Evolutionary conservation across 306 rosid species (phyloP).

Genomic region (Gleditsia sinensis): DNA sequence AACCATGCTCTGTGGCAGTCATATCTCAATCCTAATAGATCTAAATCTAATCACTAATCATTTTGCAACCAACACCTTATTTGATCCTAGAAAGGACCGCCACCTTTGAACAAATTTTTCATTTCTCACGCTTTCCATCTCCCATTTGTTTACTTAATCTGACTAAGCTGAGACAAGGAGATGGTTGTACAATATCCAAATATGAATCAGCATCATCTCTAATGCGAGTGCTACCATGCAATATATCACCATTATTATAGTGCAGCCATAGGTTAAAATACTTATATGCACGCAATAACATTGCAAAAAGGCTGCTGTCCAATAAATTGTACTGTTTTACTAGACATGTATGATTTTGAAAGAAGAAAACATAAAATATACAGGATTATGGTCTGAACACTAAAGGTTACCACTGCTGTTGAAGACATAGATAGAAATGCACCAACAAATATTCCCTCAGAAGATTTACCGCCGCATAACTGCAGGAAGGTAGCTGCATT

Average conservation of each 20-base stretch:
- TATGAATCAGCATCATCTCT: constrained; percentile 20
- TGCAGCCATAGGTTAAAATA: constrained; percentile 21
- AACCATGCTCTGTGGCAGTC: neutral
- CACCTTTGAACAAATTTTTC: constrained; percentile 16
- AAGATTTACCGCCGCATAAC: constrained; percentile 95
- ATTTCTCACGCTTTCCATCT: constrained; percentile 20
- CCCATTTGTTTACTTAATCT: constrained; percentile 20
- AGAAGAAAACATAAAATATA: constrained; percentile 19
- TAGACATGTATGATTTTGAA: constrained; percentile 17
- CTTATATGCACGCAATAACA: neutral
- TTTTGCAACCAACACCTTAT: constrained; percentile 13
- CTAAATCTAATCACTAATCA: constrained; percentile 14
- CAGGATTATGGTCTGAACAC: constrained; percentile 14
- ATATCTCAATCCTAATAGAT: neutral
- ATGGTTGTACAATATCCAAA: constrained; percentile 23
- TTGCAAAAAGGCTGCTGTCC: neutral
- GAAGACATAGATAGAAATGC: constrained; percentile 93
- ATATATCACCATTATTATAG: constrained; percentile 21
- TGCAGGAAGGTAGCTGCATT: constrained; percentile 53
- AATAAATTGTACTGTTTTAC: constrained; percentile 19
- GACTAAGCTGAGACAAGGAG: constrained; percentile 15
- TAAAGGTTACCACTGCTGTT: constrained; percentile 86
- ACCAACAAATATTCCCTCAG: constrained; percentile 93
- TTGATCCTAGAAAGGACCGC: neutral
- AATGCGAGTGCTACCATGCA: constrained; percentile 1